phyloP scores from a whole-genome alignment of 176 grass and related monocot species.

The Eleusine indica region DNA sequence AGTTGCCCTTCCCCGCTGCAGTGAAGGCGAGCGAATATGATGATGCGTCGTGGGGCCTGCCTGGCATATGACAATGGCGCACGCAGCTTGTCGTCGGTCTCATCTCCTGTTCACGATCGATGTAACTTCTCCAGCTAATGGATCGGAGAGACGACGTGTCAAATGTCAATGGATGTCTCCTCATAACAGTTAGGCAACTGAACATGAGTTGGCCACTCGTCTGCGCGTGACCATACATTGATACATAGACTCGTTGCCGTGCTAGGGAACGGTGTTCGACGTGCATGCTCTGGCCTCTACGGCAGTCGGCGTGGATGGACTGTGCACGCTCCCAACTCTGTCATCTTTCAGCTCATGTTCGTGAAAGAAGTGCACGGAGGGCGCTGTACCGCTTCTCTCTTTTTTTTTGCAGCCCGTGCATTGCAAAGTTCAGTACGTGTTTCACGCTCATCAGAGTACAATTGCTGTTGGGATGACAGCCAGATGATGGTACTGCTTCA shows the following conservation, averaged over 20 bases:
- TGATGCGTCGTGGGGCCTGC: slow-evolving; percentile 16
- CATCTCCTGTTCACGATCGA: background rate
- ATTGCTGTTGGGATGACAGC: background rate
- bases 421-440: too few species aligned
- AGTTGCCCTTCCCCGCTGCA: background rate
- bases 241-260: background rate
- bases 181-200: slow-evolving; percentile 22
- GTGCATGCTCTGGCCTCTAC: background rate
- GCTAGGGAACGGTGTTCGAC: background rate
- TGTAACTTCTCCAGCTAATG: background rate
- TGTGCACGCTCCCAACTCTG: background rate
- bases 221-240: background rate
- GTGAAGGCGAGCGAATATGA: slow-evolving; percentile 30
- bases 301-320: background rate
- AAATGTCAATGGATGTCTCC: background rate
- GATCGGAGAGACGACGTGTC: background rate
- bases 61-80: background rate
- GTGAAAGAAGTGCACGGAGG: slow-evolving; percentile 13
- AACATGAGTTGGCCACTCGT: slow-evolving; percentile 4
- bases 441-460: background rate
- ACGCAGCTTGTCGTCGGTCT: background rate
- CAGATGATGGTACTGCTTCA: slow-evolving; percentile 13
- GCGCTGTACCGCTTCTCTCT: background rate
- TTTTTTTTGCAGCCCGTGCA: background rate
- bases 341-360: background rate